phyloP scores from a whole-genome alignment of 2,329 filamentous ascomycete genomes.

The Coniochaeta pulveracea region DNA sequence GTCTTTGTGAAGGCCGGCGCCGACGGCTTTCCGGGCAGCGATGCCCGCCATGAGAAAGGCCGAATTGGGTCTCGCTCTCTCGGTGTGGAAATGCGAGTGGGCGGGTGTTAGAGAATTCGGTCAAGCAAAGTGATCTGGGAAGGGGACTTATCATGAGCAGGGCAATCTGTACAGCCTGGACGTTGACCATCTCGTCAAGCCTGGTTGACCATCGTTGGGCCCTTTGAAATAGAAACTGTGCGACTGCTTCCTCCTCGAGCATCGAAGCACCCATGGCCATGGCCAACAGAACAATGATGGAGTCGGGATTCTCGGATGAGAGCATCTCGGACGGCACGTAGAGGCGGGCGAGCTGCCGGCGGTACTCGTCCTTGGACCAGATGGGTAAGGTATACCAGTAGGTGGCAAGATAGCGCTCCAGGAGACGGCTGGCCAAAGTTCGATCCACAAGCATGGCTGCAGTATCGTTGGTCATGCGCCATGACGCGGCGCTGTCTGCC shows the following conservation, averaged over 20 bases:
- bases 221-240: background rate
- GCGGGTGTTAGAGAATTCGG: constrained; percentile 8
- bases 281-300: background rate
- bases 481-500: constrained; percentile 15
- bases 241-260: background rate
- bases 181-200: constrained; percentile 30
- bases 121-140: background rate
- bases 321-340: constrained; percentile 19
- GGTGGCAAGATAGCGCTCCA: constrained; percentile 27
- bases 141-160: constrained; percentile 29
- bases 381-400: constrained; percentile 26
- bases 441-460: constrained; percentile 24
- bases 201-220: constrained; percentile 21
- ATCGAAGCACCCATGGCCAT: background rate
- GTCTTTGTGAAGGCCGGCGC: constrained; percentile 30
- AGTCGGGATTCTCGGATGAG: constrained; percentile 11
- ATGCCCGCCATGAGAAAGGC: constrained; percentile 26
- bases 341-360: constrained; percentile 21
- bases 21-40: constrained; percentile 28
- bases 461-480: constrained; percentile 13
- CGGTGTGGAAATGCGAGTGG: constrained; percentile 30
- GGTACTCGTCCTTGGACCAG: constrained; percentile 20
- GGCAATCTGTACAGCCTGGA: constrained; percentile 29
- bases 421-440: constrained; percentile 22
- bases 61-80: constrained; percentile 30